Evolutionary conservation across 257 asterid genomes (phyloP).

Genomic region (Cordia subcordata): DNA sequence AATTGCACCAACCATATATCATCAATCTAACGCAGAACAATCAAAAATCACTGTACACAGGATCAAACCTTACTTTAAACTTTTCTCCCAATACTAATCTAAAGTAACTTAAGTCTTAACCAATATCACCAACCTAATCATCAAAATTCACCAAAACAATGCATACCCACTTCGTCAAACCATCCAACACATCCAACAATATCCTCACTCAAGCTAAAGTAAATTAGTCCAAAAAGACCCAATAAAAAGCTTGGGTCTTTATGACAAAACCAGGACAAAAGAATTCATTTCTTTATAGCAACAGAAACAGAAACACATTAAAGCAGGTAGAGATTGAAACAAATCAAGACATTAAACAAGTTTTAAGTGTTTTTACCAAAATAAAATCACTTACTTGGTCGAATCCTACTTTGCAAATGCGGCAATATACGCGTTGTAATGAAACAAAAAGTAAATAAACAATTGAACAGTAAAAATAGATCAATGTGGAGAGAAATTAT

Average conservation of each 20-base stretch:
- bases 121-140: no score
- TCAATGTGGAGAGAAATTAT: background rate
- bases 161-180: background rate
- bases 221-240: no score
- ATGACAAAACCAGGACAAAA: slow-evolving; percentile 9
- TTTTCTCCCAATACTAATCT: no score
- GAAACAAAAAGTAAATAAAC: no score
- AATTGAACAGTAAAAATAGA: background rate
- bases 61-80: no score
- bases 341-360: no score
- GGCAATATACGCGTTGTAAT: background rate
- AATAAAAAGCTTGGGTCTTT: slow-evolving; percentile 9
- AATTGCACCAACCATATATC: no score
- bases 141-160: background rate
- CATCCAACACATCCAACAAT: background rate
- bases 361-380: no score
- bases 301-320: background rate
- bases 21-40: background rate
- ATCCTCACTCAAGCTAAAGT: no score
- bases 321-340: no score
- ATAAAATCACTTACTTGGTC: background rate
- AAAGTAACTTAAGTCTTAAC: no score
- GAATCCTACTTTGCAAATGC: background rate
- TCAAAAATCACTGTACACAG: background rate
- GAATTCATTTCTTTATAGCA: background rate